Conservation (phyloP, 129 eudicot genomes). For the Oenanthe sinensis region DNA sequence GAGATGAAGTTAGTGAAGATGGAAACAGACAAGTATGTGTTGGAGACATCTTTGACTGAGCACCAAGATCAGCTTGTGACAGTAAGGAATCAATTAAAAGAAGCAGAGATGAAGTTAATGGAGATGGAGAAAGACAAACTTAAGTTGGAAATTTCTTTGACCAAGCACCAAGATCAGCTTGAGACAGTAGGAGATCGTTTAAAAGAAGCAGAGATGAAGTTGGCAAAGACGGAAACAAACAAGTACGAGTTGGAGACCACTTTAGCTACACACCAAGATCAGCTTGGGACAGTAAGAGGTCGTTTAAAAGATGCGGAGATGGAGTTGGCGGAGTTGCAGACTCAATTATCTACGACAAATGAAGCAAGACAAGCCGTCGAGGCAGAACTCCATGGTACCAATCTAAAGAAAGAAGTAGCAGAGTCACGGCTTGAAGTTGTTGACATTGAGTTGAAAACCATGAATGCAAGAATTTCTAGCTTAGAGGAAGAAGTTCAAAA, state of each 20-base stretch:
- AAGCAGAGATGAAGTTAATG: neutral
- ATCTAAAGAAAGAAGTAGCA: constrained; percentile 32
- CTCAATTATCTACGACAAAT: constrained; percentile 27
- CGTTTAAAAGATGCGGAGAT: constrained; percentile 38
- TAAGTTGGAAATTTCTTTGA: neutral
- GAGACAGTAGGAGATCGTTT: constrained; percentile 23
- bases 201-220: constrained; percentile 37
- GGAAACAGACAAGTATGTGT: constrained; percentile 17
- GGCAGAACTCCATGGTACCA: constrained; percentile 34
- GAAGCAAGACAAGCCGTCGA: constrained; percentile 29
- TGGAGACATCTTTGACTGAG: constrained; percentile 1
- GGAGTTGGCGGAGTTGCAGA: constrained; percentile 29
- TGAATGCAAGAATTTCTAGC: constrained; percentile 26
- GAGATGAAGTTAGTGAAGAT: constrained; percentile 28
- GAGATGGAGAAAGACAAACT: neutral
- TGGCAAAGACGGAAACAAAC: constrained; percentile 17
- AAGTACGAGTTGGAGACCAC: neutral
- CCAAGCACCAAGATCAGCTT: constrained; percentile 16
- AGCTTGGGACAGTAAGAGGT: constrained; percentile 27
- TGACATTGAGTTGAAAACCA: constrained; percentile 37
- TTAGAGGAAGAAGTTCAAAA: constrained; percentile 40
- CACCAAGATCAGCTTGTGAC: constrained; percentile 1
- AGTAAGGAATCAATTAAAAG: neutral
- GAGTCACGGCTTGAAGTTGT: constrained; percentile 31
- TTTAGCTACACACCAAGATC: constrained; percentile 1